A percentile compares a stretch with the other conserved stretches of the same genome.
These are phyloP conservation scores for Melaleuca alternifolia DNA, from an alignment of 345 rosid genomes.

Conservation along the genomic window DNA sequence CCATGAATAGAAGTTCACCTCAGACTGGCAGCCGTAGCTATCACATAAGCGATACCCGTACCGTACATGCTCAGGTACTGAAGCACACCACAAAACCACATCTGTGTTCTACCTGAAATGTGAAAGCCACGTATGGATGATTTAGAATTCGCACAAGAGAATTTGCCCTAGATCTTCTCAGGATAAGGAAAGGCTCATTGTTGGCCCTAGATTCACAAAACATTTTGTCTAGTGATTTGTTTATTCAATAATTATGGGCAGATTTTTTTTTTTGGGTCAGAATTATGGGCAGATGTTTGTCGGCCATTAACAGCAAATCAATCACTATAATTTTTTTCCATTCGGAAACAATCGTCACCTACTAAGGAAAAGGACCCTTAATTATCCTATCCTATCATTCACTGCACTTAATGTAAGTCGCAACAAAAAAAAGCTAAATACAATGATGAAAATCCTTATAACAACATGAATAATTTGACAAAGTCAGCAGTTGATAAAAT, in stretches of 20 bases:
- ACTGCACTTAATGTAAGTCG: constrained; percentile 14
- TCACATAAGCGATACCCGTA: constrained; percentile 43
- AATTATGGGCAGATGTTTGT: no score
- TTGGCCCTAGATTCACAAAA: constrained; percentile 24
- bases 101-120: constrained; percentile 33
- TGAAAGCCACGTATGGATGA: neutral
- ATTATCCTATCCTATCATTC: neutral
- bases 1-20: constrained; percentile 16
- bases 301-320: no score
- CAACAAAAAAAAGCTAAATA: constrained; percentile 5
- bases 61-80: constrained; percentile 38
- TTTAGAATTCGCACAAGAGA: neutral
- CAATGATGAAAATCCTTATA: no score
- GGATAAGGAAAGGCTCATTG: neutral
- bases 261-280: no score
- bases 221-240: no score
- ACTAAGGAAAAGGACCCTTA: no score
- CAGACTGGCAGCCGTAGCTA: constrained; percentile 48
- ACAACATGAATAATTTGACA: no score
- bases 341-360: no score
- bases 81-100: constrained; percentile 50
- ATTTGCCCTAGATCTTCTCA: neutral
- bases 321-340: no score
- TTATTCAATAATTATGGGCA: no score
- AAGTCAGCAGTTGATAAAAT: no score